Conservation (phyloP, 177 flowering plant species). For the Vitis hybrid region DNA sequence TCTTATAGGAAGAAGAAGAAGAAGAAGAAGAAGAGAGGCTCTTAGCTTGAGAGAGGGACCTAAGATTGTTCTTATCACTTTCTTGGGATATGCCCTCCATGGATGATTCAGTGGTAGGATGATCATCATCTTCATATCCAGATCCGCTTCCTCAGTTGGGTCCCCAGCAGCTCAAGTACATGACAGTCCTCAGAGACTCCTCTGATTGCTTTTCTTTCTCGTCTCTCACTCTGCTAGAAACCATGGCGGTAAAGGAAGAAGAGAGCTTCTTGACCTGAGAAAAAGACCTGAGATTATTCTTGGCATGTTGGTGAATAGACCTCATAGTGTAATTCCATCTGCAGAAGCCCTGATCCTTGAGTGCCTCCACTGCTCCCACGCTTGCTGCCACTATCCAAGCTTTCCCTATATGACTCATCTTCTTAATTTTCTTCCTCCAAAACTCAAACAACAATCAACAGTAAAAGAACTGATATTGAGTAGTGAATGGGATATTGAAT, state of each 20-base stretch:
- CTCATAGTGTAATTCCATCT: constrained; percentile 31
- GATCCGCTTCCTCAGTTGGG: constrained; percentile 11
- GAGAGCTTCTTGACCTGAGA: constrained; percentile 19
- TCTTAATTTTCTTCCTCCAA: background rate
- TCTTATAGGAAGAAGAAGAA: no score
- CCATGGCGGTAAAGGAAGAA: constrained; percentile 6
- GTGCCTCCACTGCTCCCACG: constrained; percentile 32
- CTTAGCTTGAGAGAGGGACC: no score
- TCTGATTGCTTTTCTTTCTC: constrained; percentile 21
- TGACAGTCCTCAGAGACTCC: constrained; percentile 26
- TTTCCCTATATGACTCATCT: constrained; percentile 20
- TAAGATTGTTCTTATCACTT: no score
- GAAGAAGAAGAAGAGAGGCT: no score
- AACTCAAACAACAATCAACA: constrained; percentile 1
- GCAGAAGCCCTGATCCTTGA: constrained; percentile 35
- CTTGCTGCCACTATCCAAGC: constrained; percentile 29
- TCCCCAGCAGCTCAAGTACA: constrained; percentile 38
- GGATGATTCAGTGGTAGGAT: no score
- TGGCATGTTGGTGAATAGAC: constrained; percentile 21
- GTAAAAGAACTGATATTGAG: constrained; percentile 2
- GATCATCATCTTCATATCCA: no score
- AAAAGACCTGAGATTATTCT: constrained; percentile 7
- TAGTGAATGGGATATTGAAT: no score
- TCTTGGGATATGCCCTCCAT: no score
- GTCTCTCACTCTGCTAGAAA: background rate